Evolutionary conservation across 306 rosid genomes (phyloP), one percentile per base, ranked within the genome.

Genomic region (Glycine tomentella): DNA sequence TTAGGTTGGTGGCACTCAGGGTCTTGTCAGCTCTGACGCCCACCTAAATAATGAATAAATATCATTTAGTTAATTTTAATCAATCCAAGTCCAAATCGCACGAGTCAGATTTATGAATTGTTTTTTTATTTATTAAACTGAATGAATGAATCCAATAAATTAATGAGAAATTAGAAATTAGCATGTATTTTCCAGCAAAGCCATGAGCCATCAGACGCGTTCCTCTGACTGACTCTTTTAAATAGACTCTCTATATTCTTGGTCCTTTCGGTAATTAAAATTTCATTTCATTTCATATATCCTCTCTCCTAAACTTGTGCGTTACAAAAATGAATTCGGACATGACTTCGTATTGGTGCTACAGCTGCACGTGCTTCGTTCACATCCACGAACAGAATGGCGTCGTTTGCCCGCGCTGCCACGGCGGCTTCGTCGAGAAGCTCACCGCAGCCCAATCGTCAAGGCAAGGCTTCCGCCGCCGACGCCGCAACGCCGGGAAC

Each of bases 271-370:
- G 20, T 14, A 20, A 52, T 3, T 64, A 6, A 13, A 64, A 15
- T 16, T 76, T 71, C 77, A 49, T 16, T 76, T 71, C 77, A 49
- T 38, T 44, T 36, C 11, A 38, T 25, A 25, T 25, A 25, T 38
- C 4, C 65, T 5, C 63, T 65, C 51, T 6, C 31, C 61, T 25
- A 2, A 13, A 50, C 33, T 5, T 7, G 9, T 17, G 1, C 6
- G n/a, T 4, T 16, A 0, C 9, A 62, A 31, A 25, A 13, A 87
- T 90, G 91, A 69, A 69, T 69, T 68, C 80, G 31, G 88, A 79
- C 12, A 82, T 91, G 80, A 55, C 91, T 78, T 95, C 97, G 87
- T 92, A 88, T 85, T 92, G 97, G 99, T 95, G 99, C 78, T 90
- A 91, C 82, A 85, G 95, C 14, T 95, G 97, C 86, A 80, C 85